Percentiles rank a stretch among this genome's conserved stretches.
Conservation (phyloP, 2,329 filamentous ascomycete species). For the Penicillium griseofulvum region DNA sequence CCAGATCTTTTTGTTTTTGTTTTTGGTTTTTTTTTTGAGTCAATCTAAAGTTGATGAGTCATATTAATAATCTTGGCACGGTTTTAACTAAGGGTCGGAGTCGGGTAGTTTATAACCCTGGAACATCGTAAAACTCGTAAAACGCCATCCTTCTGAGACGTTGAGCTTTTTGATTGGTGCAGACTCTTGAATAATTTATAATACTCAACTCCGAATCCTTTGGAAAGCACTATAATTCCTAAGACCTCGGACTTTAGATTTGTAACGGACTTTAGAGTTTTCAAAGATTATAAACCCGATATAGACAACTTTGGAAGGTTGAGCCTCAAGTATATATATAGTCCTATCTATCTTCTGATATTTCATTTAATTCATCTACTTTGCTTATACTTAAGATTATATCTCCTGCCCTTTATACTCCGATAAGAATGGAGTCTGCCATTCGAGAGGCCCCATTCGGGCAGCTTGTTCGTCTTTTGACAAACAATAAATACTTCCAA, state of each 20-base stretch:
- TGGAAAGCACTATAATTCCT: background rate
- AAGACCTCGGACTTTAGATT: background rate
- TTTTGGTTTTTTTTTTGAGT: too few species aligned
- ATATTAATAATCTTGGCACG: background rate
- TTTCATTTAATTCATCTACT: background rate
- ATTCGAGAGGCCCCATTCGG: conserved; percentile 48
- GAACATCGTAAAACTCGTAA: background rate
- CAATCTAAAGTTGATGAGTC: too few species aligned
- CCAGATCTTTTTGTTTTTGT: conserved; percentile 26
- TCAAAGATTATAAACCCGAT: background rate
- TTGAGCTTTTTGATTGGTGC: background rate
- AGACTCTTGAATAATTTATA: too few species aligned
- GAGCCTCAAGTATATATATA: background rate
- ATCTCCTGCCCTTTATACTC: background rate
- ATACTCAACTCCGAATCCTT: background rate
- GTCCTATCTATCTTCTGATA: background rate
- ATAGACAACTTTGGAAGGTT: background rate
- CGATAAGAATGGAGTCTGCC: conserved; percentile 23
- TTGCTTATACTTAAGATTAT: background rate
- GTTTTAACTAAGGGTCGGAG: background rate
- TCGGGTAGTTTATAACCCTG: too few species aligned
- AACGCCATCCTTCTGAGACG: background rate
- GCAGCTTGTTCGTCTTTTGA: conserved; percentile 46
- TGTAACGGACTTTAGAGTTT: too few species aligned
- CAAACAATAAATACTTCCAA: conserved; percentile 42